Base-by-base conservation (phyloP, 306 rosid genomes). In the Lablab purpureus region DNA sequence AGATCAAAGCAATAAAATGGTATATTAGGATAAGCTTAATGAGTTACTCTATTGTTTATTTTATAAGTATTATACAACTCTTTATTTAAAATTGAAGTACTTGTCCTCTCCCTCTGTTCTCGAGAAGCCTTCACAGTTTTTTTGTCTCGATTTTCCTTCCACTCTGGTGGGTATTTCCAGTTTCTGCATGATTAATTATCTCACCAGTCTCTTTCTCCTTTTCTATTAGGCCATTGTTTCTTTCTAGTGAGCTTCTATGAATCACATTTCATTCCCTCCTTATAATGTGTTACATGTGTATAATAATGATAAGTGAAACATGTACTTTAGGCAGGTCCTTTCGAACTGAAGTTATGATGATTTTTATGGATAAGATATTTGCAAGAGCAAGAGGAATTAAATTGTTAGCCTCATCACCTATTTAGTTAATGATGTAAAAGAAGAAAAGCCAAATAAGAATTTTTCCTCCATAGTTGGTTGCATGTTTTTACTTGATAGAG, bases 291-390 rank as follows among this genome's bases (percentile, higher is more conserved):
- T 41, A 7, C 19, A 43, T 17, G 21, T 49, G 55, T 17, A 49
- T 49, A 47, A 47, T 56, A 41, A 74, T 74, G 30, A 41, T 30
- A 40, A 47, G 63, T 46, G 36, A 60, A 27, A 43, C 41, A 45
- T 30, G 80, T 13, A 28, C 8, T 5, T 75, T 0, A 18, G 30
- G 2, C 1, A 62, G 50, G 50, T 22, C 43, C 63, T 30, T 62
- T 47, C 10, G 17, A n/a, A 11, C n/a, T 49, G 79, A 49, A 45
- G 8, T 45, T 28, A 46, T 34, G 41, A 2, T 27, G 27, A 41
- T 74, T 45, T 74, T 58, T n/a, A 74, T 15, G 8, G n/a, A 17
- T 25, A 45, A 75, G 62, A 7, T 62, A 32, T 47, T 28, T 71
- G 46, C 60, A 18, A n/a, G 68, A 67, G 17, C 59, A 78, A 19